Conservation (phyloP, 2,329 filamentous ascomycete species). For the Aureobasidium uvarum region DNA sequence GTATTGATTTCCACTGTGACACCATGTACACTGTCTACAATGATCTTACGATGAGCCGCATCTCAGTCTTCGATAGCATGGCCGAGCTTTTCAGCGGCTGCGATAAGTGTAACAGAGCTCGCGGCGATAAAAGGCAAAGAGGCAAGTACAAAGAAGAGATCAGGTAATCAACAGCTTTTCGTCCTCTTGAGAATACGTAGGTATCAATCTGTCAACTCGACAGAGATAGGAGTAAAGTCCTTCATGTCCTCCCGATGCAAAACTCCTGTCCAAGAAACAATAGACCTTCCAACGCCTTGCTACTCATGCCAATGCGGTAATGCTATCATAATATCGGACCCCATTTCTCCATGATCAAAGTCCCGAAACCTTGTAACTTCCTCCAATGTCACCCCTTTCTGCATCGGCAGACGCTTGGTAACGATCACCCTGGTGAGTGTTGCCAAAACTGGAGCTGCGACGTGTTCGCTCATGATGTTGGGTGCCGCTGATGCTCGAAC, state of each 20-base stretch:
- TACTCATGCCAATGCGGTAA: background rate
- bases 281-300: slow-evolving; percentile 13
- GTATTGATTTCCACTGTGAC: too few relatives aligned
- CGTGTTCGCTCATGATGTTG: slow-evolving; percentile 5
- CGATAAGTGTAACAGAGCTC: background rate
- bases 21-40: too few relatives aligned
- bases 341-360: slow-evolving; percentile 8
- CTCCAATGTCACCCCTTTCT: slow-evolving; percentile 25
- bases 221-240: background rate
- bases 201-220: background rate
- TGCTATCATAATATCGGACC: slow-evolving; percentile 5
- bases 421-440: slow-evolving; percentile 6
- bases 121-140: background rate
- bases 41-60: too few relatives aligned
- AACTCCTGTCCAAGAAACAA: slow-evolving; percentile 19
- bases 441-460: slow-evolving; percentile 2
- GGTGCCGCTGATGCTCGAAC: slow-evolving; percentile 4
- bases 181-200: slow-evolving; percentile 14
- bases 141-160: background rate
- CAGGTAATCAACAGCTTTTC: background rate
- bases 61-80: too few relatives aligned
- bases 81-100: too few relatives aligned
- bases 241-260: background rate
- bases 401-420: slow-evolving; percentile 17
- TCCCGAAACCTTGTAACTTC: slow-evolving; percentile 25